phyloP scores from a whole-genome alignment of 179 eudicot genomes.

The Silene vulgaris region DNA sequence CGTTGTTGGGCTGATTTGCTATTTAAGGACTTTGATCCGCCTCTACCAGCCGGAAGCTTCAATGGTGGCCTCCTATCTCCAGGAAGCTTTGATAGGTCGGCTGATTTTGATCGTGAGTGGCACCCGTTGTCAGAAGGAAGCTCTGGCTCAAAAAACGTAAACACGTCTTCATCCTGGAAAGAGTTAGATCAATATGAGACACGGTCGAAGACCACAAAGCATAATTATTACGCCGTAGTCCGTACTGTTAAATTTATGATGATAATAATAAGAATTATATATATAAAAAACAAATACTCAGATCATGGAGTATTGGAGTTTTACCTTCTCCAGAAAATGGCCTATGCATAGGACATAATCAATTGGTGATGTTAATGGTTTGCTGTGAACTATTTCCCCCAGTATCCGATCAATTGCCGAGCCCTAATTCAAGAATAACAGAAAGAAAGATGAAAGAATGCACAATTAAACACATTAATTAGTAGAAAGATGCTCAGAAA shows the following conservation, averaged over 20 bases:
- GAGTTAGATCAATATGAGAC: background rate
- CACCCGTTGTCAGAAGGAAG: conserved; percentile 48
- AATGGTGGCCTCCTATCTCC: conserved; percentile 31
- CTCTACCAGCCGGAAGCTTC: conserved; percentile 29
- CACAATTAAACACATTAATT: background rate
- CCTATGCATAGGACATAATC: conserved; percentile 82
- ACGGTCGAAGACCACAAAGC: background rate
- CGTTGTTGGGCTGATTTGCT: conserved; percentile 32
- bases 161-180: conserved; percentile 79
- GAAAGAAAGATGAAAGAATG: background rate
- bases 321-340: conserved; percentile 82
- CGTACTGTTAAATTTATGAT: background rate
- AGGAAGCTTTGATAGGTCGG: conserved; percentile 35
- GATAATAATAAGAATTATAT: background rate
- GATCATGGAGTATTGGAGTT: background rate
- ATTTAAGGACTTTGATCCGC: conserved; percentile 34
- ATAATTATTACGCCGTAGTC: background rate
- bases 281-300: background rate
- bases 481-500: no score
- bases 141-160: conserved; percentile 91
- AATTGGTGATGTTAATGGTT: conserved; percentile 66
- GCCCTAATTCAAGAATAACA: conserved; percentile 44
- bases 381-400: conserved; percentile 82
- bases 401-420: conserved; percentile 83
- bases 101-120: conserved; percentile 37